phyloP scores from a whole-genome alignment of 306 rosid species.

The Dryas octopetala region DNA sequence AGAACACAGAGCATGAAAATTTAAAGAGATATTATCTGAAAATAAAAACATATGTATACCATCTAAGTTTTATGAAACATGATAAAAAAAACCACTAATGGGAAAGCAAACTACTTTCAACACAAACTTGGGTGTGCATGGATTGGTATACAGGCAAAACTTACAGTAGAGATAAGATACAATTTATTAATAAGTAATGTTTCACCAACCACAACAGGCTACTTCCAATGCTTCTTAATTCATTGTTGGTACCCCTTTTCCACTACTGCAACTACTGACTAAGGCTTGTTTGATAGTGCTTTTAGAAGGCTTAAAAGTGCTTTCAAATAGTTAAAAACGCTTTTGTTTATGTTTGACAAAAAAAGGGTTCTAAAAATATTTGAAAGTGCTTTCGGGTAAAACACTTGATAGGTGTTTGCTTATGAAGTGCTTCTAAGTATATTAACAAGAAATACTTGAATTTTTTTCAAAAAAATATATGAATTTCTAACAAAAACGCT shows the following conservation, averaged over 20 bases:
- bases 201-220: slow-evolving; percentile 74
- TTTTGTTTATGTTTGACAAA: too few species aligned
- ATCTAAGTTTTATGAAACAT: background rate
- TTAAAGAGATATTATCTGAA: too few species aligned
- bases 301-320: too few species aligned
- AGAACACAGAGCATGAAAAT: background rate
- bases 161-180: background rate
- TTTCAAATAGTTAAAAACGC: too few species aligned
- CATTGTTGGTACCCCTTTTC: slow-evolving; percentile 93
- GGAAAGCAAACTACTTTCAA: background rate
- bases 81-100: background rate
- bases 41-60: background rate
- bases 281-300: too few species aligned
- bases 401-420: too few species aligned
- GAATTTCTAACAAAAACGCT: too few species aligned
- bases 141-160: background rate
- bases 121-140: background rate
- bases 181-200: background rate
- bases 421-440: too few species aligned
- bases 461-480: too few species aligned
- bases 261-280: slow-evolving; percentile 83
- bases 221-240: slow-evolving; percentile 80
- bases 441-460: too few species aligned
- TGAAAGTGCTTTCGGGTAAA: too few species aligned
- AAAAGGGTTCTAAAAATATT: too few species aligned